Base-by-base conservation (phyloP, 2,329 filamentous ascomycete genomes). In the Botrytis fabae region DNA sequence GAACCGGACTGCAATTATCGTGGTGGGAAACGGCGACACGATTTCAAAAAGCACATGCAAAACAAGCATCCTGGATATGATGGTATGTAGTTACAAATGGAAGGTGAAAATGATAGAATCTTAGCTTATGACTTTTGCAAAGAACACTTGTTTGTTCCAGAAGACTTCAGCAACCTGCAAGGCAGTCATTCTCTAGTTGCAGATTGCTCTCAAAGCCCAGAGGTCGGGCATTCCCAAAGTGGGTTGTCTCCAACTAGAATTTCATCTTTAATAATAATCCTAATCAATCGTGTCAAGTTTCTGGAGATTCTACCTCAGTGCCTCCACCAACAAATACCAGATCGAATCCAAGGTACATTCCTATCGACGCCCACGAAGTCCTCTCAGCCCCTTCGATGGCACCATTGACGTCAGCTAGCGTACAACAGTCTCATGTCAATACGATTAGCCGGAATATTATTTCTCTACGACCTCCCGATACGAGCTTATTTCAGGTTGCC, bases 1-100 rank as follows among this genome's bases (percentile, higher is more conserved):
- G 70, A 72, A 22, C 70, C 70, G 60, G 42, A 72, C 25, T 72
- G 70, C 62, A 72, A 68, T 38, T 72, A 72, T 44, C 48, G 70
- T 9, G 70, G 70, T n/a, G 70, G 62, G 20, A 72, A 72, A 68
- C 51, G 70, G 38, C 48, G 70, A 38, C 59, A 72, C 10, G 70
- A 72, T 59, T 72, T 68, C 51, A 46, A 60, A 8, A 72, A 66
- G 4, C 70, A 72, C 22, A 72, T 72, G 70, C 66, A 54, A 40
- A 64, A 72, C 18, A 68, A 72, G 32, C 70, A 72, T 60, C 70
- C 70, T 14, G 70, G 63, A 59, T 51, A 72, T 40, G 62, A 72
- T 68, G 62, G 70, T 72, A 68, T 51, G 70, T 68, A n/a, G 22
- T 16, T 38, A 46, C 12, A 10, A 42, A 42, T 25, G 42, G 35